Evolutionary conservation across 805 yeast genomes (phyloP).

Genomic region (Candida pseudofarinosa): DNA sequence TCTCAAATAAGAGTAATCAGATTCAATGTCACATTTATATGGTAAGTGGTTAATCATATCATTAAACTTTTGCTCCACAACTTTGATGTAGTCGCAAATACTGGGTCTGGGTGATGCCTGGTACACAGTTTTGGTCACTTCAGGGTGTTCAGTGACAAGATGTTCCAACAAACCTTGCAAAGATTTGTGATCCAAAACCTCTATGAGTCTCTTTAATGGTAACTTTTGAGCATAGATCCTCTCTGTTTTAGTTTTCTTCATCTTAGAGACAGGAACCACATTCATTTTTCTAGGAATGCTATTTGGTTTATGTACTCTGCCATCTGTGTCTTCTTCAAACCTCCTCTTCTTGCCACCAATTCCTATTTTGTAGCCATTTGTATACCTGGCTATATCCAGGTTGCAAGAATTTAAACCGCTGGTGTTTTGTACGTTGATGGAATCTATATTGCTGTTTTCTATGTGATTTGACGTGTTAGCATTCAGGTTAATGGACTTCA

Average conservation of each 20-base stretch:
- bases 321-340: constrained; percentile 10
- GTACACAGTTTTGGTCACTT: constrained; percentile 48
- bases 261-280: constrained; percentile 3
- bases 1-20: constrained; percentile 74
- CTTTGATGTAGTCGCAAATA: constrained; percentile 45
- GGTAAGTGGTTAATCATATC: constrained; percentile 55
- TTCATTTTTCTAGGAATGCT: constrained; percentile 2
- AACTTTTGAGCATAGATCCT: constrained; percentile 54
- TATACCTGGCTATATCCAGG: background rate
- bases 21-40: constrained; percentile 65
- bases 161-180: constrained; percentile 50
- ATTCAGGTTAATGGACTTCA: background rate
- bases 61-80: constrained; percentile 45
- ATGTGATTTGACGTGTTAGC: background rate
- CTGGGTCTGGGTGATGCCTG: constrained; percentile 57
- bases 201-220: constrained; percentile 62
- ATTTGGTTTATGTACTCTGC: constrained; percentile 4
- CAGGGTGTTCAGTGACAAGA: constrained; percentile 60
- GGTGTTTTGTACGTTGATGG: background rate
- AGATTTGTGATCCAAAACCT: constrained; percentile 57
- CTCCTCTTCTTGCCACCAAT: constrained; percentile 11
- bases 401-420: background rate
- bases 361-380: background rate
- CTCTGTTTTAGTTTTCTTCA: constrained; percentile 37
- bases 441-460: background rate